Percentiles rank a stretch among this genome's conserved stretches.
These are phyloP conservation scores for Boechera divaricarpa DNA, from an alignment of 345 rosid genomes.

Conservation along the genomic window DNA sequence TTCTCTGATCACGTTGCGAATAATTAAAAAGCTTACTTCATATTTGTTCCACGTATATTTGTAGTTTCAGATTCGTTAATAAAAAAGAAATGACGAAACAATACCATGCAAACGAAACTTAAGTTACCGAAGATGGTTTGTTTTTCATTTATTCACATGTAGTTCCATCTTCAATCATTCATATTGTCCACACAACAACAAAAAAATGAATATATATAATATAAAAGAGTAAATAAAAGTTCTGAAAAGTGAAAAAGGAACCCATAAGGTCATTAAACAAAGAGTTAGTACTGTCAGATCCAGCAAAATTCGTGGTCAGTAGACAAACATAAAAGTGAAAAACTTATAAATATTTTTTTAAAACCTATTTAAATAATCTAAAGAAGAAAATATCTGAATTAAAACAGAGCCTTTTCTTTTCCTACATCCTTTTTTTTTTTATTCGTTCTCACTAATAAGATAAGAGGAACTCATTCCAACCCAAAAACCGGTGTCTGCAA, in stretches of 20 bases:
- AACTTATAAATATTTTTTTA: not conserved
- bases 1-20: too few species aligned
- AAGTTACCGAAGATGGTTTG: not conserved
- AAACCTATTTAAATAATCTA: slow-evolving; percentile 26
- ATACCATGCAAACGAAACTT: not conserved
- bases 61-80: not conserved
- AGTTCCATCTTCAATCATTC: slow-evolving; percentile 29
- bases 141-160: slow-evolving; percentile 9
- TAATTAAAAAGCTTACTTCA: not conserved
- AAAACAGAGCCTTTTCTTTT: not conserved
- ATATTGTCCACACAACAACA: not conserved
- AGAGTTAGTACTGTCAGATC: slow-evolving; percentile 44
- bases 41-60: not conserved
- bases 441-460: not conserved
- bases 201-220: not conserved
- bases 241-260: slow-evolving; percentile 28
- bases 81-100: not conserved
- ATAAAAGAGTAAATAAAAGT: not conserved
- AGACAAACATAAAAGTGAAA: slow-evolving; percentile 34
- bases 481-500: slow-evolving; percentile 93
- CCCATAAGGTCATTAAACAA: slow-evolving; percentile 37
- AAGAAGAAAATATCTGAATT: slow-evolving; percentile 19
- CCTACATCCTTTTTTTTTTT: not conserved
- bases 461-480: slow-evolving; percentile 62
- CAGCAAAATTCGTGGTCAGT: slow-evolving; percentile 37